Percentiles rank a stretch among this genome's conserved stretches.
phyloP scores from a whole-genome alignment of 2,329 filamentous ascomycete species.

The Xylaria sp. region DNA sequence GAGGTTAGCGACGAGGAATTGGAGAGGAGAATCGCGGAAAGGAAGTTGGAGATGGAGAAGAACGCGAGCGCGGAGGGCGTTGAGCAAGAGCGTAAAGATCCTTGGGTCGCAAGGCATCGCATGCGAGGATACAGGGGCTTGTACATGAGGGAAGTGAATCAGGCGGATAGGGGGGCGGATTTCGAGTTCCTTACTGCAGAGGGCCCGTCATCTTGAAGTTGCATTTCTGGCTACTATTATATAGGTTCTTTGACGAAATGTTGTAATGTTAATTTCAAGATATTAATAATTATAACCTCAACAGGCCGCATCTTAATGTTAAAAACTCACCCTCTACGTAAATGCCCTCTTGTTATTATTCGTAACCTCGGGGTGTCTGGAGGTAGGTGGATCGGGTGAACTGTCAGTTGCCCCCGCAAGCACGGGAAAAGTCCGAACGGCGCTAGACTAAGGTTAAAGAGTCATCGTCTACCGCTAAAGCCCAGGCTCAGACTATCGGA shows the following conservation, averaged over 20 bases:
- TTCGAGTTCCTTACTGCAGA: constrained; percentile 65
- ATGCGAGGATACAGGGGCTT: constrained; percentile 63
- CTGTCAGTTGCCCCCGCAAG: neutral
- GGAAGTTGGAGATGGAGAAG: constrained; percentile 52
- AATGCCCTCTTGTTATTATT: too few relatives aligned
- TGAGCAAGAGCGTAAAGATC: constrained; percentile 65
- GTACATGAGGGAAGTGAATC: constrained; percentile 64
- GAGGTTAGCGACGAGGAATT: constrained; percentile 76
- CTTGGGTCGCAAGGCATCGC: constrained; percentile 45
- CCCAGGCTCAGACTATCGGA: too few relatives aligned
- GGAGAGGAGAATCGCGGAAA: constrained; percentile 60
- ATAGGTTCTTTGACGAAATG: neutral
- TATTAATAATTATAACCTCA: too few relatives aligned
- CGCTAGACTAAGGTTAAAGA: too few relatives aligned
- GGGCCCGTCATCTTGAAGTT: constrained; percentile 33
- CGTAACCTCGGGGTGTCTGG: too few relatives aligned
- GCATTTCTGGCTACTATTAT: neutral
- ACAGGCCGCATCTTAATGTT: too few relatives aligned
- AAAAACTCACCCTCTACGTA: too few relatives aligned
- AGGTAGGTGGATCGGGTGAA: neutral
- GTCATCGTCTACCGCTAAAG: too few relatives aligned
- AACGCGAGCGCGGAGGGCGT: constrained; percentile 65
- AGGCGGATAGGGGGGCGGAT: constrained; percentile 63
- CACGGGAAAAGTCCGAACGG: constrained; percentile 15
- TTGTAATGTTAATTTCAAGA: neutral